Conservation (phyloP, 139 green algal species). For the Bryopsis sp. region DNA sequence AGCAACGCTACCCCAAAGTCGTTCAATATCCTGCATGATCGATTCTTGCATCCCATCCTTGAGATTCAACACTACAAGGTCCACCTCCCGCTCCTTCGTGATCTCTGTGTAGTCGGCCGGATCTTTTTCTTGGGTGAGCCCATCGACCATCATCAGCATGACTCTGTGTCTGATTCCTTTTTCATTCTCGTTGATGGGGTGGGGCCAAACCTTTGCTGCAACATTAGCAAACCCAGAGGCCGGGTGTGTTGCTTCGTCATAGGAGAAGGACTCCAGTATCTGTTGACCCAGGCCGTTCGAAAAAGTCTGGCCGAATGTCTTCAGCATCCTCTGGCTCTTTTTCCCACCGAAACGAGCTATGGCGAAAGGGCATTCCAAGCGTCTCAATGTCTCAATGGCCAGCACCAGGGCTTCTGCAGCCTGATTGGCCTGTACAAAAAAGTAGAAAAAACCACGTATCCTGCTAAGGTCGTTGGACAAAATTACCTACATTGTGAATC, state of each 20-base stretch:
- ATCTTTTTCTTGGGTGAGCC: conserved; percentile 31
- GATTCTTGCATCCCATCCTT: conserved; percentile 25
- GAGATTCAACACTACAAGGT: conserved; percentile 35
- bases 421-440: too few relatives aligned
- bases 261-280: conserved; percentile 26
- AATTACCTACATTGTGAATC: too few relatives aligned
- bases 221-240: conserved; percentile 28
- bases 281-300: conserved; percentile 21
- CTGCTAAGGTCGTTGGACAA: too few relatives aligned
- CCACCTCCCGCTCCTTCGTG: conserved; percentile 22
- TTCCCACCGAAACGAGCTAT: conserved; percentile 30
- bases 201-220: conserved; percentile 23
- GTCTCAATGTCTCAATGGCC: conserved; percentile 28
- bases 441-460: too few relatives aligned
- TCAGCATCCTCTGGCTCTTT: conserved; percentile 27
- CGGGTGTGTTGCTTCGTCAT: conserved; percentile 30
- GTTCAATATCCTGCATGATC: conserved; percentile 25
- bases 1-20: conserved; percentile 21
- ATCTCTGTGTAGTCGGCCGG: conserved; percentile 27
- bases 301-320: conserved; percentile 24
- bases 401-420: conserved; percentile 29
- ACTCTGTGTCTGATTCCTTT: background rate
- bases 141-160: conserved; percentile 33
- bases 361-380: conserved; percentile 29
- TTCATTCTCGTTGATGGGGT: conserved; percentile 1